These are phyloP conservation scores for Neofusicoccum umdonicola DNA, from an alignment of 2,329 filamentous ascomycete genomes.

Conservation along the genomic window DNA sequence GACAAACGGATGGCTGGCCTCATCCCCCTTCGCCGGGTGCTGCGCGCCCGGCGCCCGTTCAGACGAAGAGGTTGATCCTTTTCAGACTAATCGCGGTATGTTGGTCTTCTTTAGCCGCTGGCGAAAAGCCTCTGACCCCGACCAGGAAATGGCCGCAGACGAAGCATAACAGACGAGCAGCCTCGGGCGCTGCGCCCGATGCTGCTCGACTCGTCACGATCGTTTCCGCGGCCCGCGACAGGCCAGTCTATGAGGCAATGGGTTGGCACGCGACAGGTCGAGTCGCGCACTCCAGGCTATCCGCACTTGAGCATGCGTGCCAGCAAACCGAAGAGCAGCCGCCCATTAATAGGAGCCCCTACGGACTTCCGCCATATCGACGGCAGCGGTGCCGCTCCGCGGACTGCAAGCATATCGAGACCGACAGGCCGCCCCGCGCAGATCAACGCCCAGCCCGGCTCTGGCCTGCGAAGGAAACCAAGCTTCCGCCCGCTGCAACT, in stretches of 20 bases:
- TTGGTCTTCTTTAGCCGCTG: background rate
- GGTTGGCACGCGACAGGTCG: slow-evolving; percentile 22
- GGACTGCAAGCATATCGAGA: slow-evolving; percentile 27
- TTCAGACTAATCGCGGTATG: slow-evolving; percentile 5
- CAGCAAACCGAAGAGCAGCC: slow-evolving; percentile 27
- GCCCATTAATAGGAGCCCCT: slow-evolving; percentile 36
- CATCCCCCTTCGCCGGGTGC: slow-evolving; percentile 14
- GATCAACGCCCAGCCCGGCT: background rate
- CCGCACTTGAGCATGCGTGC: slow-evolving; percentile 26
- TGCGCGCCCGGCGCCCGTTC: slow-evolving; percentile 4
- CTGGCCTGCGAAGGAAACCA: slow-evolving; percentile 14
- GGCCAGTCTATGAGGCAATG: slow-evolving; percentile 37
- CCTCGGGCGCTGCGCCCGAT: slow-evolving; percentile 21
- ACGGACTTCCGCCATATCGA: slow-evolving; percentile 37
- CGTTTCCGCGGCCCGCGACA: slow-evolving; percentile 33
- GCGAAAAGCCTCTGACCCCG: background rate
- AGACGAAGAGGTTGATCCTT: slow-evolving; percentile 12
- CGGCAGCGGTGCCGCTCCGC: slow-evolving; percentile 17
- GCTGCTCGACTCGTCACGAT: slow-evolving; percentile 19
- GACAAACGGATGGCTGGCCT: slow-evolving; percentile 14
- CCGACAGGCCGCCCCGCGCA: slow-evolving; percentile 24
- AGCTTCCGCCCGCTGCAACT: slow-evolving; percentile 39
- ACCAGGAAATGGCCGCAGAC: slow-evolving; percentile 1
- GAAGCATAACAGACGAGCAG: slow-evolving; percentile 31
- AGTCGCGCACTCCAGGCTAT: background rate